Evolutionary conservation across 192 early-diverging fungal genomes (phyloP).

Genomic region (Coemansia sp.): DNA sequence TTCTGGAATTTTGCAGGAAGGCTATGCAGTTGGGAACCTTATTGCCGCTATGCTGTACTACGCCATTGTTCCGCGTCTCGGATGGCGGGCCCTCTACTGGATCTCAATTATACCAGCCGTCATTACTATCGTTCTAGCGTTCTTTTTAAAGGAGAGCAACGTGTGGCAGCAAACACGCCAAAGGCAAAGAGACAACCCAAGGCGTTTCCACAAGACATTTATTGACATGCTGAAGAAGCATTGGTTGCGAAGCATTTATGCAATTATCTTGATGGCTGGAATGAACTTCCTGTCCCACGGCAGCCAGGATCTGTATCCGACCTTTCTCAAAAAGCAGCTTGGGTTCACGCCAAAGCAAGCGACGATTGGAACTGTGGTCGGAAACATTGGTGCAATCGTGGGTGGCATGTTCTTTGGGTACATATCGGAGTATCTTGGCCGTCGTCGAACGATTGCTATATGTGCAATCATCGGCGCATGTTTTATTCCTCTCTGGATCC

Average conservation of each 20-base stretch:
- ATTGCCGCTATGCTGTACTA: conserved; percentile 65
- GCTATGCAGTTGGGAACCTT: conserved; percentile 69
- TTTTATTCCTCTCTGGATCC: conserved; percentile 70
- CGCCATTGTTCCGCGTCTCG: conserved; percentile 53
- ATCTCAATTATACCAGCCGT: conserved; percentile 61
- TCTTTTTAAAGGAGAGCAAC: conserved; percentile 66
- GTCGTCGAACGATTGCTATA: conserved; percentile 59
- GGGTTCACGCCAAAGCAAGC: conserved; percentile 57
- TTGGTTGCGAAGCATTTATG: conserved; percentile 59
- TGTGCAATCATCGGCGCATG: conserved; percentile 57
- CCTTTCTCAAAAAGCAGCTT: conserved; percentile 63
- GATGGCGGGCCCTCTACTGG: conserved; percentile 76
- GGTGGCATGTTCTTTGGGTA: conserved; percentile 72
- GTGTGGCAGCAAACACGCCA: conserved; percentile 52
- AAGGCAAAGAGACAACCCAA: conserved; percentile 29
- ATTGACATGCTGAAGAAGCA: conserved; percentile 54
- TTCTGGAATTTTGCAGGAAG: conserved; percentile 74
- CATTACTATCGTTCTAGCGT: conserved; percentile 60
- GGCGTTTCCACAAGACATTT: conserved; percentile 26
- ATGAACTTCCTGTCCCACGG: conserved; percentile 76
- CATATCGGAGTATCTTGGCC: conserved; percentile 68
- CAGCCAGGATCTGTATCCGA: conserved; percentile 73
- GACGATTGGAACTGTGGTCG: conserved; percentile 62
- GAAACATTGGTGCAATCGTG: conserved; percentile 66
- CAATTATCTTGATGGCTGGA: conserved; percentile 61